These are phyloP conservation scores for Entomortierella parvispora DNA, from an alignment of 192 early-diverging fungal species.

Conservation along the genomic window DNA sequence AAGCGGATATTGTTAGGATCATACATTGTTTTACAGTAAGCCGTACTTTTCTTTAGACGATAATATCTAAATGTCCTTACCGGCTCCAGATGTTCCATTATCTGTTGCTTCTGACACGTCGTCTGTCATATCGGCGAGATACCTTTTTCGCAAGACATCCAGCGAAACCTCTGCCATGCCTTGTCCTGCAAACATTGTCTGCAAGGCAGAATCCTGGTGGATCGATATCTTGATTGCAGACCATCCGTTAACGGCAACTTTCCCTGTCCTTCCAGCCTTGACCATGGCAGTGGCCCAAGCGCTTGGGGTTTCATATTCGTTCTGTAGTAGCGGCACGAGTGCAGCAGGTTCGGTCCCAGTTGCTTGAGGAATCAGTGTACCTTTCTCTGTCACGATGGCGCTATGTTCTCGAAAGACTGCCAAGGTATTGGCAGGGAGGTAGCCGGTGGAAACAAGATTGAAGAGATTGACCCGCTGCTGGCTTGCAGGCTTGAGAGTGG, in stretches of 20 bases:
- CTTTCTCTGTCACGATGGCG: constrained; percentile 42
- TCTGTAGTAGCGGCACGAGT: constrained; percentile 34
- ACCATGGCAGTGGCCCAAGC: constrained; percentile 74
- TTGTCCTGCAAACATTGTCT: constrained; percentile 28
- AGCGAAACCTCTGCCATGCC: constrained; percentile 44
- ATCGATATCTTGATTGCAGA: constrained; percentile 64
- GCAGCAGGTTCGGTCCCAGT: constrained; percentile 15
- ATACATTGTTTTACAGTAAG: too few relatives aligned
- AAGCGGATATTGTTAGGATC: background rate
- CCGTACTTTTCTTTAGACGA: too few relatives aligned
- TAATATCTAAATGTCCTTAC: constrained; percentile 35
- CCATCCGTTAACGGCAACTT: constrained; percentile 74
- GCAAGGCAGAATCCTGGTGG: constrained; percentile 22
- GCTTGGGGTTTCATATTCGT: constrained; percentile 68
- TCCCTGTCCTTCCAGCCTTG: constrained; percentile 54
- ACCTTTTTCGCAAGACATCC: constrained; percentile 49
- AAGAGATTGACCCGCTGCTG: constrained; percentile 42
- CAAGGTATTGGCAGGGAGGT: constrained; percentile 38
- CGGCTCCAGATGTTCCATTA: background rate
- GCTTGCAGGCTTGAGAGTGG: constrained; percentile 14
- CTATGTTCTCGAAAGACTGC: constrained; percentile 45
- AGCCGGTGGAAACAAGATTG: constrained; percentile 44
- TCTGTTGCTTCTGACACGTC: constrained; percentile 4
- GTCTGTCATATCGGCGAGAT: constrained; percentile 35
- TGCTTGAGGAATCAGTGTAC: constrained; percentile 39